phyloP scores from a whole-genome alignment of 2,329 filamentous ascomycete species.

The Colletotrichum cordylinicola region DNA sequence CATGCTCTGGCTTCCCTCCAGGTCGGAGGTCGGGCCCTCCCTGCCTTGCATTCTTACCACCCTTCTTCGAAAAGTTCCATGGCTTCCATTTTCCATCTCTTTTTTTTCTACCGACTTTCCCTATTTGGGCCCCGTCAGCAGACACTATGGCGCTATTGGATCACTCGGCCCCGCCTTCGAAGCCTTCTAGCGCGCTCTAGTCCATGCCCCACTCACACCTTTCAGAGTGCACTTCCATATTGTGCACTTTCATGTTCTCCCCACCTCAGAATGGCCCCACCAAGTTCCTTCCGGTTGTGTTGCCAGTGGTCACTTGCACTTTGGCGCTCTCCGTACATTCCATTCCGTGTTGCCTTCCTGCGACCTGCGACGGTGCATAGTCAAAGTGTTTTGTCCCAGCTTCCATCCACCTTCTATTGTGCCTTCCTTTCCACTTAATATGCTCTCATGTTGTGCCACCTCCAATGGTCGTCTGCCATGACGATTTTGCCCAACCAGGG shows the following conservation, averaged over 20 bases:
- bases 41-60: background rate
- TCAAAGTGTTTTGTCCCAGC: background rate
- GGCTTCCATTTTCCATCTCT: conserved; percentile 1
- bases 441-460: background rate
- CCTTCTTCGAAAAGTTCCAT: conserved; percentile 13
- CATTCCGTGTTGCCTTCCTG: background rate
- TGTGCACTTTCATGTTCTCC: too few species aligned
- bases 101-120: background rate
- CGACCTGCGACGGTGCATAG: background rate
- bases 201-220: background rate
- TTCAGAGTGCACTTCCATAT: background rate
- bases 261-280: background rate
- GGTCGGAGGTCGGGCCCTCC: background rate
- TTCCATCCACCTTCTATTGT: background rate
- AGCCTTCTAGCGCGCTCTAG: conserved; percentile 18
- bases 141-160: background rate
- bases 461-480: background rate
- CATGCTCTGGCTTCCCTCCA: background rate
- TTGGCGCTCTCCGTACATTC: background rate
- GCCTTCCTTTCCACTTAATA: background rate
- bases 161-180: background rate
- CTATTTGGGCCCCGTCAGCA: background rate
- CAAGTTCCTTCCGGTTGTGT: background rate
- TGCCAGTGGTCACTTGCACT: background rate
- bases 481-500: background rate